phyloP scores from a whole-genome alignment of 371 early-diverging fungal species.

The Zopfochytrium polystomum region DNA sequence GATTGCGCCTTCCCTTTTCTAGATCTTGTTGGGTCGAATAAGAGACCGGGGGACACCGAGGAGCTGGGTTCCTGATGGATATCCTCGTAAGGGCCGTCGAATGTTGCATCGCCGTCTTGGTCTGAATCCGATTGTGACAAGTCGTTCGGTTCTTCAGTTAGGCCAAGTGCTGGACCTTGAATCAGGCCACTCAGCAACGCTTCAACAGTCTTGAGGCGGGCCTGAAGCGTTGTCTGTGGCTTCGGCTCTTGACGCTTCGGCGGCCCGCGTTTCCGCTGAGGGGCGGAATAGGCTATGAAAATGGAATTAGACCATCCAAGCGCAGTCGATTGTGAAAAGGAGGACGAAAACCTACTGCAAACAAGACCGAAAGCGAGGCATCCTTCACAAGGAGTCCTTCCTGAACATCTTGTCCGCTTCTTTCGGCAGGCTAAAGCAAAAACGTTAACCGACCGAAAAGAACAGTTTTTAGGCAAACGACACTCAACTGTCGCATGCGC shows the following conservation, averaged over 20 bases:
- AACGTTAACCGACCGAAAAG: neutral
- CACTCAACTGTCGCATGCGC: constrained; percentile 32
- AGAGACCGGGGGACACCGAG: no score
- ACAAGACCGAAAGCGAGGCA: constrained; percentile 28
- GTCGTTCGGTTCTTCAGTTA: neutral
- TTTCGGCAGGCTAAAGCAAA: constrained; percentile 23
- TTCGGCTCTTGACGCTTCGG: constrained; percentile 18
- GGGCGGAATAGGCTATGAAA: constrained; percentile 30
- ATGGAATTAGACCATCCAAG: neutral
- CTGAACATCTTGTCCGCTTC: constrained; percentile 40
- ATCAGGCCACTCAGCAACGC: neutral
- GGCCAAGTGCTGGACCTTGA: constrained; percentile 5
- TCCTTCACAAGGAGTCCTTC: constrained; percentile 32
- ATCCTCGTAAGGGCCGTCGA: constrained; percentile 13
- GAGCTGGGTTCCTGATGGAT: no score
- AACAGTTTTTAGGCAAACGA: neutral
- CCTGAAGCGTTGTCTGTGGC: neutral
- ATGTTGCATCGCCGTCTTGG: constrained; percentile 4
- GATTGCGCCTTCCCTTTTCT: no score
- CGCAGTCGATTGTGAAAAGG: neutral
- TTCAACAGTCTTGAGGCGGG: neutral
- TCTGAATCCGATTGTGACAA: constrained; percentile 7
- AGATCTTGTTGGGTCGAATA: no score
- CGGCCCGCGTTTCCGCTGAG: constrained; percentile 41
- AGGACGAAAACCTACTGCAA: constrained; percentile 23